Conservation (phyloP, 495 filamentous ascomycete genomes). For the Pyrenula massariospora region DNA sequence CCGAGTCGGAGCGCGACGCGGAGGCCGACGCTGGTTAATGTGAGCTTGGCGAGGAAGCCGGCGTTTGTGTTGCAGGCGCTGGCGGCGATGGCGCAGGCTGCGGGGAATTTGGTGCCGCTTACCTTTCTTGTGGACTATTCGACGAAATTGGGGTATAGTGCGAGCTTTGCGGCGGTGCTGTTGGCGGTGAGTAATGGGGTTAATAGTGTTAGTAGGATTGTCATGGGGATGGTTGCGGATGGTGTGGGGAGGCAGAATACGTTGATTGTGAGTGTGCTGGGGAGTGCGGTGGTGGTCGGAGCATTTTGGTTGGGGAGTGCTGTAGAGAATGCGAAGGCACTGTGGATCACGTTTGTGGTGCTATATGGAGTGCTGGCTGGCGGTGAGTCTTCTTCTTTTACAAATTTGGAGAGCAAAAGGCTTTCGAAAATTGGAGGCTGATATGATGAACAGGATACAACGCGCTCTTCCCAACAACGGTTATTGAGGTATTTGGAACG, state of each 20-base stretch:
- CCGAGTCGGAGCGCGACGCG: slow-evolving; percentile 5
- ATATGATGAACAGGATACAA: slow-evolving; percentile 13
- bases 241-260: background rate
- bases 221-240: slow-evolving; percentile 35
- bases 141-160: slow-evolving; percentile 18
- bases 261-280: slow-evolving; percentile 8
- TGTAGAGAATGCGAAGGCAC: background rate
- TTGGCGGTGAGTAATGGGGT: slow-evolving; percentile 43
- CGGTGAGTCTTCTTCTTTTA: slow-evolving; percentile 20
- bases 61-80: slow-evolving; percentile 28
- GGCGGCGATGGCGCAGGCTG: slow-evolving; percentile 32
- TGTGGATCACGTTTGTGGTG: slow-evolving; percentile 41
- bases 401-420: slow-evolving; percentile 24
- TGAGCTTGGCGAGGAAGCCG: slow-evolving; percentile 23
- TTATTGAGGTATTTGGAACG: slow-evolving; percentile 47
- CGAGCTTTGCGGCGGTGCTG: slow-evolving; percentile 19
- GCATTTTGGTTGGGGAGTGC: slow-evolving; percentile 31
- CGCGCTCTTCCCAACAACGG: slow-evolving; percentile 25
- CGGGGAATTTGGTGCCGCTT: slow-evolving; percentile 29
- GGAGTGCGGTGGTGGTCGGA: slow-evolving; percentile 22
- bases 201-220: slow-evolving; percentile 38
- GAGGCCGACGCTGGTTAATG: slow-evolving; percentile 27
- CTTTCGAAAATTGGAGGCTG: background rate
- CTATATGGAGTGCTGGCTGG: slow-evolving; percentile 37
- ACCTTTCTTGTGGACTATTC: slow-evolving; percentile 34